phyloP scores from a whole-genome alignment of 768 basidiomycete species.

The Phylloporus rhodoxanthus region DNA sequence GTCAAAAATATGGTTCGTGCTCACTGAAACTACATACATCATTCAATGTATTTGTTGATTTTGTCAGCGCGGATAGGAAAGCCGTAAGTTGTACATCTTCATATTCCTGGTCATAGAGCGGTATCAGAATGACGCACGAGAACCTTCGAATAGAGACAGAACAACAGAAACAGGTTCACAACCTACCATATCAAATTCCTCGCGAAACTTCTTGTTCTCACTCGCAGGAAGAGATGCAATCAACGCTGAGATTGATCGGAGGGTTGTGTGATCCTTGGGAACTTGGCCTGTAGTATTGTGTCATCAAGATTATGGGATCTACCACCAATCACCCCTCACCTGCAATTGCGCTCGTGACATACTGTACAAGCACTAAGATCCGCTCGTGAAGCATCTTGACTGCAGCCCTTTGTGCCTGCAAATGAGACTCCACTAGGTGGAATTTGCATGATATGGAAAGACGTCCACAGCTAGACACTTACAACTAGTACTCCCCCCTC shows the following conservation, averaged over 20 bases:
- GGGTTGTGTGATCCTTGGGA: slow-evolving; percentile 68
- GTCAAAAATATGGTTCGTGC: slow-evolving; percentile 3
- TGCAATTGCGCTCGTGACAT: slow-evolving; percentile 70
- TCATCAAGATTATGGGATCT: not conserved
- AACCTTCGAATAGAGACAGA: not conserved
- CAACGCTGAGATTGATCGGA: slow-evolving; percentile 81
- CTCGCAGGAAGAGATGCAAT: slow-evolving; percentile 85
- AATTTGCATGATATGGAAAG: slow-evolving; percentile 1
- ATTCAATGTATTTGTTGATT: slow-evolving; percentile 80
- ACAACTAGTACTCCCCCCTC: slow-evolving; percentile 78
- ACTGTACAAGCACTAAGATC: slow-evolving; percentile 79
- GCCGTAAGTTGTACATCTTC: slow-evolving; percentile 92
- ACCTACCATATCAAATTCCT: slow-evolving; percentile 83
- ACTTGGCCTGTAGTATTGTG: slow-evolving; percentile 48
- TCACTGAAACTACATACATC: slow-evolving; percentile 54
- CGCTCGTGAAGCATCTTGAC: slow-evolving; percentile 96
- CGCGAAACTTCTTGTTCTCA: slow-evolving; percentile 73
- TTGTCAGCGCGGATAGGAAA: slow-evolving; percentile 82
- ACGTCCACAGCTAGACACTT: slow-evolving; percentile 27
- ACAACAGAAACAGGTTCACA: not conserved
- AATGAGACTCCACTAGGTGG: slow-evolving; percentile 74
- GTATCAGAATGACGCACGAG: not conserved
- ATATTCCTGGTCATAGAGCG: slow-evolving; percentile 62
- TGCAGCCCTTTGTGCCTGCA: slow-evolving; percentile 89
- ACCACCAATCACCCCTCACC: slow-evolving; percentile 40